A percentile compares a stretch with the other conserved stretches of the same genome.
phyloP scores from a whole-genome alignment of 2,329 filamentous ascomycete species.

The Colletotrichum tofieldiae region DNA sequence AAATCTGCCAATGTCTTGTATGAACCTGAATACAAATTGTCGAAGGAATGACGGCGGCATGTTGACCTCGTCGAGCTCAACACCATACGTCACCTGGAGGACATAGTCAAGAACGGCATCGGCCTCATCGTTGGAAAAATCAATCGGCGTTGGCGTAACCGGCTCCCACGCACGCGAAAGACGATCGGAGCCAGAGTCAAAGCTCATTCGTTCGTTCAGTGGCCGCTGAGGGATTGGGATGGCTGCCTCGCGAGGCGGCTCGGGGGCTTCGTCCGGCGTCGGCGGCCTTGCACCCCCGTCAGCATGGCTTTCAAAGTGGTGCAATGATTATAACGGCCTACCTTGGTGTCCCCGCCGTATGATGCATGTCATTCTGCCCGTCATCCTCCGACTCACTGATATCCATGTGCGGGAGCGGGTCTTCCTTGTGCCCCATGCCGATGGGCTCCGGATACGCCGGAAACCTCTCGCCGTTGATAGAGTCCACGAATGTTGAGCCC shows the following conservation, averaged over 20 bases:
- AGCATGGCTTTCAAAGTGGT: neutral
- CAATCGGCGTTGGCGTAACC: constrained; percentile 47
- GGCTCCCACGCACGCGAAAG: constrained; percentile 44
- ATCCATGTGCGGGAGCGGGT: constrained; percentile 48
- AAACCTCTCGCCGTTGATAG: constrained; percentile 37
- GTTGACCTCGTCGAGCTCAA: constrained; percentile 54
- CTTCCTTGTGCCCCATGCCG: constrained; percentile 48
- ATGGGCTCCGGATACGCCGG: constrained; percentile 35
- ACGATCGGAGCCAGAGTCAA: constrained; percentile 40
- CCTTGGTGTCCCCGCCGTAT: constrained; percentile 36
- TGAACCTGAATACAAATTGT: constrained; percentile 52
- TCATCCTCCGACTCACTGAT: constrained; percentile 27
- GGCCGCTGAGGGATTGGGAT: constrained; percentile 2
- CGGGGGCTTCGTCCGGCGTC: constrained; percentile 15
- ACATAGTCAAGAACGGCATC: constrained; percentile 55
- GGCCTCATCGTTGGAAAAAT: constrained; percentile 53
- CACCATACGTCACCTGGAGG: constrained; percentile 56
- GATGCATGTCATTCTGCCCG: constrained; percentile 15
- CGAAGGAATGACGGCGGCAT: constrained; percentile 50
- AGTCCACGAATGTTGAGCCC: constrained; percentile 55
- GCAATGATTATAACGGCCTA: neutral
- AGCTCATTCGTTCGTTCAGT: constrained; percentile 41
- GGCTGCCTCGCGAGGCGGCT: constrained; percentile 1
- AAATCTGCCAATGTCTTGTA: constrained; percentile 52
- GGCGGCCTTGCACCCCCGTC: constrained; percentile 14